Base-by-base conservation (phyloP, 2,329 filamentous ascomycete species). In the Hymenotorrendiella dingleyae region DNA sequence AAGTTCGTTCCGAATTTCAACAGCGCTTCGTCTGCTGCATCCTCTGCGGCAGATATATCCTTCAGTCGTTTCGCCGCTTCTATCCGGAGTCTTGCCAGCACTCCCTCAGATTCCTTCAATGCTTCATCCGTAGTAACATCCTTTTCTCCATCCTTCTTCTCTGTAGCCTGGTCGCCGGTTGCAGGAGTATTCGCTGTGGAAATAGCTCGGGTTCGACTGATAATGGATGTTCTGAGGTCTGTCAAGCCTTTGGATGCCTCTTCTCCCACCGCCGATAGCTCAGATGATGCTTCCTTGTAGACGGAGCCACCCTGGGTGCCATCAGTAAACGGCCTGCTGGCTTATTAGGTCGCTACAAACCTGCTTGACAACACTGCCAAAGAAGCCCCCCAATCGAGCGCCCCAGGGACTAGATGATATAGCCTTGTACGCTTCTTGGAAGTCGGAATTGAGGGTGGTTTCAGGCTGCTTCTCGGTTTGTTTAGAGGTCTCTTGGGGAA, bases 361-460 rank as follows among this genome's bases (percentile, higher is more conserved):
- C 80, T 95, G 90, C 67, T 95, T 95, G 61, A 89, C 86, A n/a
- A 95, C 90, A 57, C 76, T 91, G 35, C 86, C 86, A 60, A 94
- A 82, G 62, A 95, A 86, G 6, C 89, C 91, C 26, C 93, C 91
- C 23, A 98, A 79, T 55, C 78, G 81, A 17, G 84, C 80, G 33
- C 91, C 93, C 93, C 93, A 98, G 9, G 88, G 86, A 57, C 88
- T 95, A 53, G 81, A 79, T 3, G 88, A 91, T 60, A 98, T 86
- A 19, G 90, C 90, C 60, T 88, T 89, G 72, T 97, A 96, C 6
- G 91, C 93, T 66, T 96, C 88, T 66, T 95, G 88, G 50, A 98
- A 76, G 60, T 98, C 93, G 54, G 80, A 76, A 61, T 94, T 94
- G 54, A 98, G 75, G 40, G 82, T 77, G 43, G 67, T 63, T 52